Evolutionary conservation across 768 basidiomycete species (phyloP), one percentile per base, ranked within the genome.

Genomic region (Boletales sp.): DNA sequence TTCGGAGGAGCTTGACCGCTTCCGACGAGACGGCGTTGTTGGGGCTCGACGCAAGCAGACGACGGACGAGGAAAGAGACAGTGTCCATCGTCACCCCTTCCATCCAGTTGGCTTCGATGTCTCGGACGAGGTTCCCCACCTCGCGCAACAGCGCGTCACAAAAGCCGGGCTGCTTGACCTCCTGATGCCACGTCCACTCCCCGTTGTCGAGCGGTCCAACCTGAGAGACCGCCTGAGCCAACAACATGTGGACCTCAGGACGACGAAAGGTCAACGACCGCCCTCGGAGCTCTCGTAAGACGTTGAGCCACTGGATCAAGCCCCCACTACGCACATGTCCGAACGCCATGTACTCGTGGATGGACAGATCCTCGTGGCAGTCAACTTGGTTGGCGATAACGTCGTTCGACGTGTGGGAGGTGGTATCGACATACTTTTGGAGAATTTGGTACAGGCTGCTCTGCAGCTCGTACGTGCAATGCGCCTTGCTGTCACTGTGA

Each of bases 291-390:
- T 74, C 75, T 18, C 72, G 69, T 13, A 69, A 47, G 19, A 81
- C 72, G 47, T 81, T 81, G 33, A 73, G 57, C 79, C 78, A 80
- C 40, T 81, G 81, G 0, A 82, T 56, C 2, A 44, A 56, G 0
- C 64, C 51, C 1, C 81, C 78, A 15, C 72, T 68, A 4, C 80
- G 74, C 37, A 81, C 52, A 41, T 66, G 62, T 12, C 71, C 72
- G 43, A 75, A 81, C 0, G 71, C 68, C 12, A 72, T 58, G 18
- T 65, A 73, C 44, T 81, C 77, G 11, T 80, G 76, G 5, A 75
- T 48, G 17, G 53, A 68, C 2, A 81, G 61, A 7, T 72, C 65
- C 17, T 50, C 33, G 4, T 72, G 72, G 41, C 76, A 79, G n/a
- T 66, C 57, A 0, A 57, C 56, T 53, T 80, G 79, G n/a, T 62